Base-by-base conservation (phyloP, 805 yeast species). In the Soucietia sequanensis region DNA sequence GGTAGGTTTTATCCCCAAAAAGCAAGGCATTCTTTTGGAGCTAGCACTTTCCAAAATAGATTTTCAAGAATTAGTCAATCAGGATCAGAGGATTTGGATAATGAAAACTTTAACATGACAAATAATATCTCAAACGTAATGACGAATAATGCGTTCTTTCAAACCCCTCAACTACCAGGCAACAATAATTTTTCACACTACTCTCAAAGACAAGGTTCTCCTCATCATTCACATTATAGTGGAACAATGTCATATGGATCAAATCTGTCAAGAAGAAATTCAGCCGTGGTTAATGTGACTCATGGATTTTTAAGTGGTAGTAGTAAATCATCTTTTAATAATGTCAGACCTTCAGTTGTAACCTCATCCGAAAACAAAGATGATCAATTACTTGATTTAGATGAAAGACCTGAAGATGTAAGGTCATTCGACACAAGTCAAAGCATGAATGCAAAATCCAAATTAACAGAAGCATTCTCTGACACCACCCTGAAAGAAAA, bases 101-200 rank as follows among this genome's bases (percentile, higher is more conserved):
- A 65, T 33, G 70, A 65, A 32, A 63, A 65, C 40, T 39, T 46
- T 25, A 48, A 52, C 33, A 31, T 56, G 3, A 27, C 55, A 30
- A 43, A 38, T 25, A 43, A 45, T 37, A 46, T 43, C 5, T 36
- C 43, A 9, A 31, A 25, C 16, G 12, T 19, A 4, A 12, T 27
- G 12, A 19, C 19, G 6, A 23, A n/a, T n/a, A 13, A 27, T 12
- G 14, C 19, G 8, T 27, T 27, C 19, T 15, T 13, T 8, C 6
- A n/a, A 13, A 14, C 19, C n/a, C 29, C 29, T 5, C 27, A 10
- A 5, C 27, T 6, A 12, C 6, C 12, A 8, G 23, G 23, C 23
- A 10, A 21, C 27, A 22, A 23, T 37, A n/a, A n/a, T n/a, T n/a
- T n/a, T n/a, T n/a, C n/a, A n/a, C n/a, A n/a, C n/a, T n/a, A n/a